phyloP scores from a whole-genome alignment of 345 rosid species.

The Luvunga scandens region DNA sequence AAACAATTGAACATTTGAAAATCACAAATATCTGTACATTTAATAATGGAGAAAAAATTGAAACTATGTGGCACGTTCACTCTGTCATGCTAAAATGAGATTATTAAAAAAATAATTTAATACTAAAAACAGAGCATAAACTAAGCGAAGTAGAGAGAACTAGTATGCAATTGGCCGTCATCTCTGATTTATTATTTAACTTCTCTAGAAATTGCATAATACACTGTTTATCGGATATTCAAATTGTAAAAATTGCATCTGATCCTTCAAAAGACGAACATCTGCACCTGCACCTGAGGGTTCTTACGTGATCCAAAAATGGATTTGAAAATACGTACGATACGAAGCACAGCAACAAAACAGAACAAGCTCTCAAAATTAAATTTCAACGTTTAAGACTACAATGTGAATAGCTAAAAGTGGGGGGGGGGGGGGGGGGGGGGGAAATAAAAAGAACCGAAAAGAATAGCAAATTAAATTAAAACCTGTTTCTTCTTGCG shows the following conservation, averaged over 20 bases:
- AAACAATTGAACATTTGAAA: not conserved
- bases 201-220: not conserved
- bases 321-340: no score
- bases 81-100: not conserved
- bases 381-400: not conserved
- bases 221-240: no score
- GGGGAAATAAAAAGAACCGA: not conserved
- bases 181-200: not conserved
- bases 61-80: not conserved
- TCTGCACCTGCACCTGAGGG: no score
- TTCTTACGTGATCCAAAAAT: no score
- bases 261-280: no score
- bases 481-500: constrained; percentile 78
- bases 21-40: not conserved
- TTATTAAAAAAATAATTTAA: not conserved
- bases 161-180: not conserved
- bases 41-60: not conserved
- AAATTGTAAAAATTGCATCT: not conserved
- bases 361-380: not conserved
- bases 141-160: not conserved
- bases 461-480: not conserved
- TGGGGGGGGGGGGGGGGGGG: no score
- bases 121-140: not conserved
- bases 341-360: not conserved
- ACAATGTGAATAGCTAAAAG: not conserved